These are phyloP conservation scores for Ramaria sp. DNA, from an alignment of 768 basidiomycete genomes.

Conservation along the genomic window DNA sequence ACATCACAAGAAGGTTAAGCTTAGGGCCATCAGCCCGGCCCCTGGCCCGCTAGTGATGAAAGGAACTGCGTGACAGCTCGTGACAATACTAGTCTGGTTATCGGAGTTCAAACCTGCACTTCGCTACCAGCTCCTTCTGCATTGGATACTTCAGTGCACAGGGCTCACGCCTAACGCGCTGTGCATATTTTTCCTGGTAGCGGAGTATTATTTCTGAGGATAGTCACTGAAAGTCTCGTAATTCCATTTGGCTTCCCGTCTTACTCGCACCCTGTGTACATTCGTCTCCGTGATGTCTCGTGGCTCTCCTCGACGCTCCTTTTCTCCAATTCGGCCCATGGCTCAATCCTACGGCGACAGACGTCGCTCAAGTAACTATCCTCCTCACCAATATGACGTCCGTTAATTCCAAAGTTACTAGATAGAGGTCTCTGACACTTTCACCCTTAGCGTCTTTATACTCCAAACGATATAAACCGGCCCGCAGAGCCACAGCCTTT, in stretches of 20 bases:
- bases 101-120: background rate
- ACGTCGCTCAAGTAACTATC: background rate
- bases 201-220: background rate
- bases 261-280: background rate
- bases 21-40: no score
- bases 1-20: no score
- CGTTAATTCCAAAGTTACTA: background rate
- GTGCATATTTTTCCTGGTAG: background rate
- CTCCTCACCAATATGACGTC: background rate
- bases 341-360: background rate
- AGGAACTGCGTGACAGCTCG: background rate
- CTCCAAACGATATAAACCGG: background rate
- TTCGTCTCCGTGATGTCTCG: background rate
- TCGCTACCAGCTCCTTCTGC: background rate
- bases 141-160: background rate
- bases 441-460: background rate
- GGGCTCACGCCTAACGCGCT: background rate
- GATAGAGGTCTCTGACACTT: background rate
- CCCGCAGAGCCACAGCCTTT: background rate
- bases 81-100: background rate
- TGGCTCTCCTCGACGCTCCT: background rate
- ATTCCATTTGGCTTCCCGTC: background rate
- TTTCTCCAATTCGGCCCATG: background rate
- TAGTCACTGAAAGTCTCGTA: background rate
- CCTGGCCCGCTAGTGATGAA: background rate